phyloP scores from a whole-genome alignment of 2,329 filamentous ascomycete species.

The Hypoxylon sp. region DNA sequence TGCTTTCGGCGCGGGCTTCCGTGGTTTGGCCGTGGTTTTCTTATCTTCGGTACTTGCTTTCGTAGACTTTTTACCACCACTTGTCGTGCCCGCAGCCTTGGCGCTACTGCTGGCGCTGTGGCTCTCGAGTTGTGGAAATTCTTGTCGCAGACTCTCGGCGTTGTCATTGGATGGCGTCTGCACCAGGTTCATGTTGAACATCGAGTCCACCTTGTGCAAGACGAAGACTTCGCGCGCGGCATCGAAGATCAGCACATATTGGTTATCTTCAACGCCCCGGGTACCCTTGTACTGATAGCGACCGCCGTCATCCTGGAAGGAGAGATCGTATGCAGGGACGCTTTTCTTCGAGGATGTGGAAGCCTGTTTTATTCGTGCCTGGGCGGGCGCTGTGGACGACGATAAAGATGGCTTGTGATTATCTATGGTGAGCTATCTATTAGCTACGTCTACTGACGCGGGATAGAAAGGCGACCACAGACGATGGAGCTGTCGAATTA shows the following conservation, averaged over 20 bases:
- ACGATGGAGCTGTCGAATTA: conserved; percentile 11
- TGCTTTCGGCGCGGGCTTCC: conserved; percentile 46
- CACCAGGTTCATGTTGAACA: conserved; percentile 88
- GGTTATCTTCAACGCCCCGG: conserved; percentile 68
- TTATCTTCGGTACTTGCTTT: conserved; percentile 44
- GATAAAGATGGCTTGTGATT: conserved; percentile 73
- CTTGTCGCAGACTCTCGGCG: conserved; percentile 72
- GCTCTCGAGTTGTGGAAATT: conserved; percentile 75
- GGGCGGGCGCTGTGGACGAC: conserved; percentile 63
- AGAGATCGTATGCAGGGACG: conserved; percentile 65
- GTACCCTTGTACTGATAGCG: conserved; percentile 74
- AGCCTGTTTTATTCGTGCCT: conserved; percentile 67
- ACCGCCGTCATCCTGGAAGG: conserved; percentile 67
- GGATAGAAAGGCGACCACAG: conserved; percentile 2
- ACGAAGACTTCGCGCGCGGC: conserved; percentile 81
- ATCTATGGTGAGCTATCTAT: conserved; percentile 59
- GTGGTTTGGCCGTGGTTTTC: conserved; percentile 48
- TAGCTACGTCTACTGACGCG: conserved; percentile 10
- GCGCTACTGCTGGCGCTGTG: conserved; percentile 42
- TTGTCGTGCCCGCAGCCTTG: conserved; percentile 35
- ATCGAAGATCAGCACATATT: conserved; percentile 83
- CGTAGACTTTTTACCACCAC: conserved; percentile 33
- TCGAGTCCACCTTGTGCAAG: conserved; percentile 84
- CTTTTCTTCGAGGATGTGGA: conserved; percentile 58
- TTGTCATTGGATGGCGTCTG: conserved; percentile 77